These are phyloP conservation scores for Mortierella sp. DNA, from an alignment of 371 early-diverging fungal species.

Conservation along the genomic window DNA sequence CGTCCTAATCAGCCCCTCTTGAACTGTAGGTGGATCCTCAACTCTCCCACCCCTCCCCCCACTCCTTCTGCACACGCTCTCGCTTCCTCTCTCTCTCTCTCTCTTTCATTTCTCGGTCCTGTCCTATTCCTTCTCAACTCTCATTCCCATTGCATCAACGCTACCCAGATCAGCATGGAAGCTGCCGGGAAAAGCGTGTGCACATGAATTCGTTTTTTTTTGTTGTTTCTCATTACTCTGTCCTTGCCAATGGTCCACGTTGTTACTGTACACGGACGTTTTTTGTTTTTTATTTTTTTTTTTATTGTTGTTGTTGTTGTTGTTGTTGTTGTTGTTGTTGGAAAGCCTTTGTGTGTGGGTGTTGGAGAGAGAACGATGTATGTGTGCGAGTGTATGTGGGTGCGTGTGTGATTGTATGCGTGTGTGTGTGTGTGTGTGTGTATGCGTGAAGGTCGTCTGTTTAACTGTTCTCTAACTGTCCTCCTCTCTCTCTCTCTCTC, in stretches of 20 bases:
- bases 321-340: too few species aligned
- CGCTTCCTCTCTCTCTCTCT: not conserved
- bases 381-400: too few species aligned
- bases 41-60: not conserved
- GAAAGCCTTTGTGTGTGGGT: too few species aligned
- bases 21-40: not conserved
- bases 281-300: too few species aligned
- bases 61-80: not conserved
- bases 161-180: not conserved
- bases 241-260: too few species aligned
- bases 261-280: too few species aligned
- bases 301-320: too few species aligned
- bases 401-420: too few species aligned
- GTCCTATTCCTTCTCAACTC: not conserved
- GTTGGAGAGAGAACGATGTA: too few species aligned
- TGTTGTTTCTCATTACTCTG: too few species aligned
- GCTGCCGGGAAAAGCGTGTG: not conserved
- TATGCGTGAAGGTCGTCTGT: too few species aligned
- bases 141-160: not conserved
- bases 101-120: not conserved
- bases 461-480: not conserved
- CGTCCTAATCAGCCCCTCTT: not conserved
- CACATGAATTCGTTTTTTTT: not conserved
- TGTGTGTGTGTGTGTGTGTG: too few species aligned
- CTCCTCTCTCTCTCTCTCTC: not conserved